phyloP scores from a whole-genome alignment of 768 basidiomycete species.

The Lactarius sanguifluus region DNA sequence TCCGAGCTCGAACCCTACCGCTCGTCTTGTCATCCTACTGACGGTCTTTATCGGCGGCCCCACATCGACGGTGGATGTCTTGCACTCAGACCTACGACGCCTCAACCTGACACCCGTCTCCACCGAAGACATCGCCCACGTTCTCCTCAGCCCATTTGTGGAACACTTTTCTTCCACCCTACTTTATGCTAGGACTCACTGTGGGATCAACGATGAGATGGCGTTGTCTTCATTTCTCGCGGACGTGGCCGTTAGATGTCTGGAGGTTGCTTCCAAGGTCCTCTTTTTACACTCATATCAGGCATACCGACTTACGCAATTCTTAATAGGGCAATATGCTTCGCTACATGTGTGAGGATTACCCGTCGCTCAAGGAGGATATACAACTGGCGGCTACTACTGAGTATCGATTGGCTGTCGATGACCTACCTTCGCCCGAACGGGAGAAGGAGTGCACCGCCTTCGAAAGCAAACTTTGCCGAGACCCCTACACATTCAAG shows the following conservation, averaged over 20 bases:
- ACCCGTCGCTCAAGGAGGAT: slow-evolving; percentile 43
- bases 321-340: slow-evolving; percentile 60
- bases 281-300: slow-evolving; percentile 2
- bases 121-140: slow-evolving; percentile 55
- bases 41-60: slow-evolving; percentile 52
- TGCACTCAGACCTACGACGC: slow-evolving; percentile 51
- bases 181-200: slow-evolving; percentile 46
- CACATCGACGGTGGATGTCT: slow-evolving; percentile 21
- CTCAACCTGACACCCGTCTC: slow-evolving; percentile 57
- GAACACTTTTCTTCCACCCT: slow-evolving; percentile 50
- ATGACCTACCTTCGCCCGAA: slow-evolving; percentile 55
- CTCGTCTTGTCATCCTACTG: slow-evolving; percentile 73
- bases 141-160: slow-evolving; percentile 69
- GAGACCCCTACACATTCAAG: slow-evolving; percentile 37
- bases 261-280: slow-evolving; percentile 58
- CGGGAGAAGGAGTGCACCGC: slow-evolving; percentile 45
- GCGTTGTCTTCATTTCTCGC: slow-evolving; percentile 48
- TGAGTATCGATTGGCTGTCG: slow-evolving; percentile 52
- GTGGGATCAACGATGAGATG: slow-evolving; percentile 45
- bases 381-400: slow-evolving; percentile 49
- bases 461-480: slow-evolving; percentile 55
- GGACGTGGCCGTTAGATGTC: slow-evolving; percentile 58
- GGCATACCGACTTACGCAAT: slow-evolving; percentile 23
- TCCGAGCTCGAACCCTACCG: slow-evolving; percentile 56
- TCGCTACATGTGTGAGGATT: slow-evolving; percentile 51